Evolutionary conservation across 768 basidiomycete species (phyloP), one percentile per base, ranked within the genome.

Genomic region (Tricholoma furcatifolium): DNA sequence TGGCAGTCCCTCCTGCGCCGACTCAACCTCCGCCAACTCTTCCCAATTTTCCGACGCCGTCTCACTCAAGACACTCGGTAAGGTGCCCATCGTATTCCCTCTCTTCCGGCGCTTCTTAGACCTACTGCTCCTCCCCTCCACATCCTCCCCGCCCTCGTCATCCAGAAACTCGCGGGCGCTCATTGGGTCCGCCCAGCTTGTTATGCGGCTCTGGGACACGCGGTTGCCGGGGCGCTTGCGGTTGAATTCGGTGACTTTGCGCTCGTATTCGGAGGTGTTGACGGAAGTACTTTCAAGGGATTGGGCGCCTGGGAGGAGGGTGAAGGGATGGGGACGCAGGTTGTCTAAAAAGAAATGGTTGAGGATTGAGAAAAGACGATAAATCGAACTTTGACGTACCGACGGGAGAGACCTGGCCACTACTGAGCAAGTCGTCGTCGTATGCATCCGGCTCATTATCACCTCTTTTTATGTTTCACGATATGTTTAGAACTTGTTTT

Each of bases 361-460:
- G 12, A 42, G n/a, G 17, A 12, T 12, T 24, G 12, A 1, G 24
- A 31, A 24, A 11, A 18, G 2, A 18, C 30, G 30, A 54, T 6
- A 43, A 5, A 40, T 15, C 9, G 14, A 20, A 47, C 20, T 50
- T 48, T 40, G 18, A 69, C 79, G 61, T 65, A 85, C 88, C 83
- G 55, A 80, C 70, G 6, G 88, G 87, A 21, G 88, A 92, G 1
- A 77, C 81, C 62, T 89, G 89, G 1, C 87, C 88, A 61, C 88
- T 91, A 65, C 89, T 91, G 45, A 87, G 67, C n/a, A 85, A 68
- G 12, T 87, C 84, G 12, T 87, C 87, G 17, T 88, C 86, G 7
- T 27, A 27, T 27, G 27, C 27, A 7, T 71, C 74, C 39, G 57
- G 54, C 31, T 73, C 70, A 43, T 62, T 53, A 10, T 59, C 57